Evolutionary conservation across 208 protist species (phyloP), one percentile per base, ranked within the genome.

Genomic region (Leishmania tarentolae): DNA sequence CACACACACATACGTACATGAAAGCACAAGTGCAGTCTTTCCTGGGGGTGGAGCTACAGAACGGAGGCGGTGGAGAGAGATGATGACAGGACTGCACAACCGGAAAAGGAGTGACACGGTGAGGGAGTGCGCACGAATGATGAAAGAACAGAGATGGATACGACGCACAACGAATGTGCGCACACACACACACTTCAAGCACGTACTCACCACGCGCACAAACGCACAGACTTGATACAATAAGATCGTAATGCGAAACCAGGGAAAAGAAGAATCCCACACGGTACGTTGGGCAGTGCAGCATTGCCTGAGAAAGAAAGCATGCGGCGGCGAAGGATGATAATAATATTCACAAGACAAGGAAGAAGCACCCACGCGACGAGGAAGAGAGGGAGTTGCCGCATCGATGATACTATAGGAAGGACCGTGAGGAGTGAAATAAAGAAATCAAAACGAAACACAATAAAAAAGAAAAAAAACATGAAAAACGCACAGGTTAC

Each of bases 151-250:
- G 28, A 65, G 44, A 76, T 11, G 31, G 56, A 21, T 35, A 59
- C 40, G 47, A 82, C 53, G n/a, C 17, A 78, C 17, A 17, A 79
- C 28, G 37, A 79, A 66, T 69, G 17, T 5, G 37, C 21, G 65
- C 65, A 70, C 35, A 35, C 31, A 66, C 52, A 8, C 31, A n/a
- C n/a, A 21, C 59, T 37, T n/a, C n/a, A n/a, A n/a, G n/a, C 9
- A 40, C 66, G 24, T 17, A 47, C 3, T 2, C 31, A 79, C n/a
- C 46, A 31, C 35, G 75, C 53, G 63, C 35, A 13, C 74, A 44
- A 31, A 72, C 42, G 3, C 0, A 72, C 13, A 72, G 6, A 24
- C 9, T 44, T 15, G 11, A 66, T 9, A 72, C 47, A 52, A 61
- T n/a, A 47, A 61, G 44, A 24, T 11, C 15, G 44, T 42, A 0